Base-by-base conservation (phyloP, 768 basidiomycete genomes). In the Naematelia aurantialba region DNA sequence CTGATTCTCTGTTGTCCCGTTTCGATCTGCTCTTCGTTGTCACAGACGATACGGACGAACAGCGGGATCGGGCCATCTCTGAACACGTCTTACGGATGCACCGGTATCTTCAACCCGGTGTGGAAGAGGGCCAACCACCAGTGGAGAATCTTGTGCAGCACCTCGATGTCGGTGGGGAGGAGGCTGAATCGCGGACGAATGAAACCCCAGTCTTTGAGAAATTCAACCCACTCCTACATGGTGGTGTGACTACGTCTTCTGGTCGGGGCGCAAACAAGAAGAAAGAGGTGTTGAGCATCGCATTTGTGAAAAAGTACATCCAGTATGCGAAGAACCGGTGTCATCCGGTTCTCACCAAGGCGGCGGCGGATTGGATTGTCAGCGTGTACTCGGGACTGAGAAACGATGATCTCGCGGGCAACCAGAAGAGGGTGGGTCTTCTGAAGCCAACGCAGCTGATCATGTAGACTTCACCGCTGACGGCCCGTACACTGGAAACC, bases 1-100 rank as follows among this genome's bases (percentile, higher is more conserved):
- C 94, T 11, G 94, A 98, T 77, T 99, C 94, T 24, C 83, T 99
- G 39, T 84, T 99, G 34, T 97, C 94, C 22, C 94, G 94, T 85
- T 99, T 99, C 80, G 94, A 99, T 81, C 79, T 99, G 55, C 84
- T 99, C 39, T 99, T 99, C 74, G 88, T 99, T 55, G 92, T 99
- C 17, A 99, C 92, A 0, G 96, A 98, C 79, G 94, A 99, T 73
- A 92, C 97, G 8, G 91, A 97, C 68, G 94, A 97, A 79, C 83
- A 85, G 64, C 84, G 91, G 29, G 96, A 99, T 78, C 87, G 96
- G 14, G 83, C 82, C 77, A 96, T 99, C 69, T 93, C 94, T 51
- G 96, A 99, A 79, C 96, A 99, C 72, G 93, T 99, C 63, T 84
- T 99, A 52, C 85, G 96, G 24, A 89, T 98, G 84, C 96, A 99